phyloP scores from a whole-genome alignment of 441 rosid species.

The Dalechampia spathulata region DNA sequence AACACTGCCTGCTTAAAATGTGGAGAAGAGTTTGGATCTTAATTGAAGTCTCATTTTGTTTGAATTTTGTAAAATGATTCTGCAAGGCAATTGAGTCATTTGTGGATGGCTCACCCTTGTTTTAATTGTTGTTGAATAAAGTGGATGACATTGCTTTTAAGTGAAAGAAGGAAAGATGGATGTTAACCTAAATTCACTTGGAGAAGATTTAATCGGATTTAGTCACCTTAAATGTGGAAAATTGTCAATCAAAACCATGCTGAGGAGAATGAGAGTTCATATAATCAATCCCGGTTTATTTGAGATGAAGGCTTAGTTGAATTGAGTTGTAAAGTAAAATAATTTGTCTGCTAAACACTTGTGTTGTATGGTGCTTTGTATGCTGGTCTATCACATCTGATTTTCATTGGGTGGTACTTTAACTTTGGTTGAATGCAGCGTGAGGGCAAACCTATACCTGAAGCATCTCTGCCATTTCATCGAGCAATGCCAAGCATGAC shows the following conservation, averaged over 20 bases:
- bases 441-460: slow-evolving; percentile 80
- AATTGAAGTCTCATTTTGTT: background rate
- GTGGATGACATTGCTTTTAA: too few species aligned
- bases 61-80: background rate
- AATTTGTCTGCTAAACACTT: background rate
- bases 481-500: slow-evolving; percentile 95
- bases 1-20: background rate
- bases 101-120: background rate
- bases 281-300: too few species aligned
- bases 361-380: background rate
- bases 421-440: slow-evolving; percentile 41
- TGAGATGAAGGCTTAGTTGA: too few species aligned
- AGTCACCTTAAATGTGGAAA: too few species aligned
- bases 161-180: too few species aligned
- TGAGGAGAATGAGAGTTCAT: too few species aligned
- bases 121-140: background rate
- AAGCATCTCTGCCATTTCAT: slow-evolving; percentile 89
- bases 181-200: too few species aligned
- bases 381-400: background rate
- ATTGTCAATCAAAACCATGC: too few species aligned
- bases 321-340: too few species aligned
- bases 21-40: background rate
- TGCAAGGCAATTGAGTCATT: background rate
- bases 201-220: too few species aligned
- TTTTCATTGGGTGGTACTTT: slow-evolving; percentile 11